Conservation (phyloP, 2,329 filamentous ascomycete genomes). For the Scytalidium lignicola region DNA sequence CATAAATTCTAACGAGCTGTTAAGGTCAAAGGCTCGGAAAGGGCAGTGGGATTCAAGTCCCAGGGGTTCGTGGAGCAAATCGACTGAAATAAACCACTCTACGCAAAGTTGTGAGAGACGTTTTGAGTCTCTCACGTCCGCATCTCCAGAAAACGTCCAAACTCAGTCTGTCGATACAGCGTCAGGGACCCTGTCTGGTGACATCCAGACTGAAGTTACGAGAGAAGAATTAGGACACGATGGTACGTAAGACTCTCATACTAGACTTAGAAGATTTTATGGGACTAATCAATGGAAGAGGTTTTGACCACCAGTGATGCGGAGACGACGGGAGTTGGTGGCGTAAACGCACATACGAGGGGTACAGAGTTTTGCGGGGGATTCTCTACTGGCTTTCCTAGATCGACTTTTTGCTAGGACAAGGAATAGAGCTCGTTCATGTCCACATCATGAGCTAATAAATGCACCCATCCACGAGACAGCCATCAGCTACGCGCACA, state of each 20-base stretch:
- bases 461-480: neutral
- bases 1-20: neutral
- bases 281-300: neutral
- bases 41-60: neutral
- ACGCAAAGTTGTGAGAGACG: neutral
- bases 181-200: too few species aligned
- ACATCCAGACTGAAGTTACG: too few species aligned
- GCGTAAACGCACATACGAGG: conserved; percentile 23
- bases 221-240: too few species aligned
- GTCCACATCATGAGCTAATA: neutral
- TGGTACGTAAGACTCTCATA: too few species aligned
- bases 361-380: conserved; percentile 26
- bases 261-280: too few species aligned
- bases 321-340: conserved; percentile 12
- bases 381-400: conserved; percentile 24
- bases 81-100: neutral
- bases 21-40: too few species aligned
- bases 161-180: neutral
- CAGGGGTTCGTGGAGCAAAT: neutral
- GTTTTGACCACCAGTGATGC: neutral
- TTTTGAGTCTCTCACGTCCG: neutral
- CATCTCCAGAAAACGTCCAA: neutral
- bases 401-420: conserved; percentile 1
- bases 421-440: neutral
- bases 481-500: too few species aligned